A percentile compares a stretch with the other conserved stretches of the same genome.
Conservation (phyloP, 1,139 yeast species). For the Zhuliangozyma parablackwelliae region DNA sequence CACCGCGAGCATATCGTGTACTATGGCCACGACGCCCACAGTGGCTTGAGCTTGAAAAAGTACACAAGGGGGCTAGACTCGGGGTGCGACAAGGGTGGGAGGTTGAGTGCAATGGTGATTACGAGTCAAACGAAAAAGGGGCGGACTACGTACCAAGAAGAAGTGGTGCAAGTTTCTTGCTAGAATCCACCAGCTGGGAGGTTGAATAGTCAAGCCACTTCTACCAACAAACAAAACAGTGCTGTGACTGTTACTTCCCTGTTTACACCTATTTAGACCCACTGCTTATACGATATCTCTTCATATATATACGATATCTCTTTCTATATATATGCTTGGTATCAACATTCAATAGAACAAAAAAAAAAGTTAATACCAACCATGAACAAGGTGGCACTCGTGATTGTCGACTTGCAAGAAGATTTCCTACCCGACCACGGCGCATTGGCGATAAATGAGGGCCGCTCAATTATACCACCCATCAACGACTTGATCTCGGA, state of each 20-base stretch:
- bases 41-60: slow-evolving; percentile 63
- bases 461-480: slow-evolving; percentile 53
- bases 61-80: slow-evolving; percentile 79
- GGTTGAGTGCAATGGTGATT: slow-evolving; percentile 58
- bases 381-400: slow-evolving; percentile 41
- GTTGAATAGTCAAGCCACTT: no score
- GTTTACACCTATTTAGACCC: no score
- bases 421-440: slow-evolving; percentile 83
- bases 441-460: slow-evolving; percentile 65
- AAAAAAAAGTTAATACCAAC: background rate
- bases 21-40: slow-evolving; percentile 86
- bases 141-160: slow-evolving; percentile 4
- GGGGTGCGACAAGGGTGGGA: slow-evolving; percentile 75
- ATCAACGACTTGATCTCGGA: slow-evolving; percentile 41
- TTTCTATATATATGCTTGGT: no score
- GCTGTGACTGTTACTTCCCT: no score
- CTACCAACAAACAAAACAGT: no score
- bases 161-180: slow-evolving; percentile 10
- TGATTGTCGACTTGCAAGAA: slow-evolving; percentile 77
- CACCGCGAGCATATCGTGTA: slow-evolving; percentile 54
- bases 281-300: no score
- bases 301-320: no score
- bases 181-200: slow-evolving; percentile 1
- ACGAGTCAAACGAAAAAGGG: slow-evolving; percentile 3
- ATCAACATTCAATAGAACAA: no score